These are phyloP conservation scores for Fusarium compactum DNA, from an alignment of 2,329 filamentous ascomycete genomes.

Conservation along the genomic window DNA sequence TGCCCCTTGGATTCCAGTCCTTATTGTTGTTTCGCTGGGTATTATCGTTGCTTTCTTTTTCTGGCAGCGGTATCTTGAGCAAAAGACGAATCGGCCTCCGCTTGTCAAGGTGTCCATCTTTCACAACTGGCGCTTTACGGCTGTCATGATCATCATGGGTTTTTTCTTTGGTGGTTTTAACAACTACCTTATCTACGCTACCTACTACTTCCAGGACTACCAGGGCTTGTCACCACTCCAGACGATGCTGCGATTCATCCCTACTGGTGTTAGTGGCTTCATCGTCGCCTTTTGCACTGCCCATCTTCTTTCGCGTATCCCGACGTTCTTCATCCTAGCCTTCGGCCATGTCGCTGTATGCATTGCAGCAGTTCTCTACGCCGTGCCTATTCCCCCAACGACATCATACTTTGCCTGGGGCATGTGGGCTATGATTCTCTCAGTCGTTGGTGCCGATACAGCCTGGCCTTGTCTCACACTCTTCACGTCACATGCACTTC, in stretches of 20 bases:
- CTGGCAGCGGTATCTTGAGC: constrained; percentile 67
- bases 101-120: constrained; percentile 77
- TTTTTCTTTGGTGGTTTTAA: constrained; percentile 77
- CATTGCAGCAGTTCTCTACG: constrained; percentile 70
- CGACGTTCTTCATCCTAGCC: constrained; percentile 68
- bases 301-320: constrained; percentile 67
- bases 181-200: constrained; percentile 74
- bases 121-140: constrained; percentile 68
- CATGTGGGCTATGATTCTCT: constrained; percentile 73
- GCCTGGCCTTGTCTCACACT: constrained; percentile 74
- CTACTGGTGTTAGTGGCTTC: constrained; percentile 71
- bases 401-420: constrained; percentile 77
- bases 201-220: constrained; percentile 78
- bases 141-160: constrained; percentile 73
- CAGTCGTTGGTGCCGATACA: constrained; percentile 75
- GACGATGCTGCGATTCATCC: constrained; percentile 76
- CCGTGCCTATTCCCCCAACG: constrained; percentile 69
- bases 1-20: constrained; percentile 69
- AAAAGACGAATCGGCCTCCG: constrained; percentile 57
- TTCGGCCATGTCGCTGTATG: constrained; percentile 68
- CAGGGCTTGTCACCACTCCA: constrained; percentile 71
- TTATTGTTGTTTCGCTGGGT: constrained; percentile 69
- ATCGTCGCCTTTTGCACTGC: constrained; percentile 68
- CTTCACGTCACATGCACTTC: constrained; percentile 72
- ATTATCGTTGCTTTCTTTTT: constrained; percentile 67